Conservation (phyloP, 371 early-diverging fungal genomes). For the Zopfochytrium polystomum region DNA sequence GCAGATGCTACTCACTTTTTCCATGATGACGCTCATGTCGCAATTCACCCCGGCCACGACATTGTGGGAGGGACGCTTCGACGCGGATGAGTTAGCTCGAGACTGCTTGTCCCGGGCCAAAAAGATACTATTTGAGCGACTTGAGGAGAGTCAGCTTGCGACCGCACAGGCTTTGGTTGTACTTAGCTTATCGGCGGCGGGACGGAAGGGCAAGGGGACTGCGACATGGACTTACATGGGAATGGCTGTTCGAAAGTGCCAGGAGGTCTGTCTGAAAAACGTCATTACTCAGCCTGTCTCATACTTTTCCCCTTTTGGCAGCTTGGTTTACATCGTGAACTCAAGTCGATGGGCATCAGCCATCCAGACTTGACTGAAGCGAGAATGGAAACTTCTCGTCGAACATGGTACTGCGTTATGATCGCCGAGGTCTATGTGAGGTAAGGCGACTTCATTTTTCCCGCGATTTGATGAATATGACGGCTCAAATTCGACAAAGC, state of each 20-base stretch:
- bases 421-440: conserved; percentile 21
- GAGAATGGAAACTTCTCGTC: conserved; percentile 6
- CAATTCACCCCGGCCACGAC: conserved; percentile 20
- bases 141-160: conserved; percentile 17
- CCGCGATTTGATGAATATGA: background rate
- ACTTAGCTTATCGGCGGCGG: conserved; percentile 16
- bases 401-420: conserved; percentile 24
- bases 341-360: conserved; percentile 5
- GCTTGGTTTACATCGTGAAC: conserved; percentile 23
- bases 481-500: background rate
- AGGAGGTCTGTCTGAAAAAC: conserved; percentile 7
- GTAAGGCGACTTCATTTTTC: too few species aligned
- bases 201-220: conserved; percentile 12
- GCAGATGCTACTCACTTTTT: conserved; percentile 9
- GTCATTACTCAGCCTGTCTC: background rate
- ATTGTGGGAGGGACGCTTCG: background rate
- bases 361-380: conserved; percentile 11
- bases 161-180: conserved; percentile 16
- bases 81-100: background rate
- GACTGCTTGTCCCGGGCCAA: background rate
- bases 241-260: conserved; percentile 21
- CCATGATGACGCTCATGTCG: conserved; percentile 20
- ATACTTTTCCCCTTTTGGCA: background rate
- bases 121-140: conserved; percentile 14
- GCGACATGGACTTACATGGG: conserved; percentile 15